Evolutionary conservation across 768 basidiomycete species (phyloP), one percentile per base, ranked within the genome.

Genomic region (Multifurca ochricompacta): DNA sequence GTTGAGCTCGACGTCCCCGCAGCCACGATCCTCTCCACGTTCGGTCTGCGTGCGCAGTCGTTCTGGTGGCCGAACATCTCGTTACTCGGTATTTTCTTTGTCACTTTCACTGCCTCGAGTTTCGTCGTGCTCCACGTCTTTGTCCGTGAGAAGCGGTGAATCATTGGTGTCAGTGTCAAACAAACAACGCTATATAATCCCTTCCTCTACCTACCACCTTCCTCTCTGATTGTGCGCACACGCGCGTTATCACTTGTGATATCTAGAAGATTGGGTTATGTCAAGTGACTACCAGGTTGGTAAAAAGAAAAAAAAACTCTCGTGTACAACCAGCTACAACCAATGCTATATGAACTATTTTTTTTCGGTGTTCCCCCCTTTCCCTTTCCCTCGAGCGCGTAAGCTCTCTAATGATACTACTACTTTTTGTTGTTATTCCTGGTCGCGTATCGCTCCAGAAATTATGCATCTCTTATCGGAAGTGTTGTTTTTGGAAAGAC

Each of bases 21-120:
- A 5, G 95, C 96, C 0, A 88, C 92, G 2, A 97, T 99, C 63
- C 73, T 99, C 19, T 94, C 91, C 7, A 84, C 86, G 25, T 99
- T 99, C 62, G 96, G 96, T 5, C 81, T 99, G 48, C 79, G 84
- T 55, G 85, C 94, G 25, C 91, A 92, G 75, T 92, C 95, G 0
- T 98, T 94, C 76, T 99, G 96, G 96, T 98, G 90, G 90, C 96
- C 96, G 0, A 94, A 99, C 66, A 88, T 93, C 31, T 77, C 84
- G 0, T 70, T 93, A 0, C 76, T 98, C 5, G 86, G 76, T 6
- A 89, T 92, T 44, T 92, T 92, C 73, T 94, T 98, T 63, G 83
- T 79, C 25, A 70, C 75, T 2, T 92, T 93, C 69, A 91, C 87
- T 5, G 66, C 80, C 5, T 73, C 75, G 32, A 93, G 89, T 69